Evolutionary conservation across 2,329 filamentous ascomycete genomes (phyloP), one percentile per base, ranked within the genome.

Genomic region (Colletotrichum godetiae): DNA sequence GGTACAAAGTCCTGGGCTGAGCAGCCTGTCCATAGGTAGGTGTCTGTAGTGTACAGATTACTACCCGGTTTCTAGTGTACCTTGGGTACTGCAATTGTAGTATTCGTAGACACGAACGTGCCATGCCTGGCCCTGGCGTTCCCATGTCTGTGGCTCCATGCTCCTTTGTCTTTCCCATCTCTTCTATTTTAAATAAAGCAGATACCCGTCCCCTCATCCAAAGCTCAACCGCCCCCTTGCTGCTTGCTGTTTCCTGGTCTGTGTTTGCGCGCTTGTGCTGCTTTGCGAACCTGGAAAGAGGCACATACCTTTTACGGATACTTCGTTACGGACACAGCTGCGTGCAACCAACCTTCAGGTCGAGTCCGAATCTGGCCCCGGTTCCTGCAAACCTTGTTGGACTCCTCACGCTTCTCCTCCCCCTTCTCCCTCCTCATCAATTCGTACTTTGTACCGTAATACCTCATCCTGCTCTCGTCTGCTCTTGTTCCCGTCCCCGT

Each of bases 211-310:
- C 0, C n/a, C 24, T 13, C 12, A 46, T 15, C n/a, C 37, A 42
- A 42, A 15, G 37, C 61, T 6, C 27, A 19, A 22, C n/a, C 46
- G 15, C n/a, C 42, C n/a, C 57, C 57, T 42, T 64, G 31, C 31
- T 27, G 19, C 42, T 35, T 63, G 60, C 42, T 49, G n/a, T 22
- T 64, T 55, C 13, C 24, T 24, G 61, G 4, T 33, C 6, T 35
- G n/a, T 35, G n/a, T 58, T 58, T 58, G 55, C 37, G 15, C 22
- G 22, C 61, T 64, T 64, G 61, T 49, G 46, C 46, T 53, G 37
- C 46, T 53, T 22, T 63, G 31, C 31, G 37, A 42, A 42, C 37
- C 37, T 42, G 37, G 37, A 19, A 35, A 53, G 33, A 63, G n/a
- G 15, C 7, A 22, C 42, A 49, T 49, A 49, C 42, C 42, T 19